phyloP scores from a whole-genome alignment of 1,139 yeast genomes.

The Pichia sp. region DNA sequence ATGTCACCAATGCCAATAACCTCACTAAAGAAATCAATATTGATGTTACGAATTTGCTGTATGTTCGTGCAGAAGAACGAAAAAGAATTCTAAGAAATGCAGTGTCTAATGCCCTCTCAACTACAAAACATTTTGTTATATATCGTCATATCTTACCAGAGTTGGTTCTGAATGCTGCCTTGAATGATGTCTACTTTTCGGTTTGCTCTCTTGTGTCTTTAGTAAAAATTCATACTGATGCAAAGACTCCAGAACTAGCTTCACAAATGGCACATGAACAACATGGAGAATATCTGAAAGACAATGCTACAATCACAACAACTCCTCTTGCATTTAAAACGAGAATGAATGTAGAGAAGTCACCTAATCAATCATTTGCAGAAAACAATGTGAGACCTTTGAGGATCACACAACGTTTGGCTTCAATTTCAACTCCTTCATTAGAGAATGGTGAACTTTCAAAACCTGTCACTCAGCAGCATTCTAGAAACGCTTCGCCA shows the following conservation, averaged over 20 bases:
- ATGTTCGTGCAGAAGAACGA: constrained; percentile 14
- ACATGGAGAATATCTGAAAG: constrained; percentile 2
- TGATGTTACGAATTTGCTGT: constrained; percentile 22
- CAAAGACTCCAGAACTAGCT: neutral
- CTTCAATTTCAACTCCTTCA: constrained; percentile 13
- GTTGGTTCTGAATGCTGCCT: constrained; percentile 67
- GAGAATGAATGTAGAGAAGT: neutral
- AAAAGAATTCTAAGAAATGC: constrained; percentile 44
- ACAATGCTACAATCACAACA: constrained; percentile 6
- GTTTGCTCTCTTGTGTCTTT: constrained; percentile 61
- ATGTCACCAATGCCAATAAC: constrained; percentile 40
- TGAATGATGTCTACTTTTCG: constrained; percentile 67
- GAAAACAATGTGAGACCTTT: constrained; percentile 49
- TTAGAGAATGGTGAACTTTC: neutral
- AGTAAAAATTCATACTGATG: constrained; percentile 40
- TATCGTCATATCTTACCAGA: constrained; percentile 62
- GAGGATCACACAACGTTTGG: constrained; percentile 45
- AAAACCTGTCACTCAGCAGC: constrained; percentile 3
- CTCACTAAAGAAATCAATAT: constrained; percentile 33
- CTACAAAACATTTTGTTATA: constrained; percentile 68
- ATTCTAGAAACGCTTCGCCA: constrained; percentile 11
- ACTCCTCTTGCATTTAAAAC: constrained; percentile 12
- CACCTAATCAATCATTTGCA: neutral
- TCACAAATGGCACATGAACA: neutral
- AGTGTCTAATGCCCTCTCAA: constrained; percentile 67